Conservation (phyloP, 495 filamentous ascomycete genomes). For the Aspergillus ellipticus region DNA sequence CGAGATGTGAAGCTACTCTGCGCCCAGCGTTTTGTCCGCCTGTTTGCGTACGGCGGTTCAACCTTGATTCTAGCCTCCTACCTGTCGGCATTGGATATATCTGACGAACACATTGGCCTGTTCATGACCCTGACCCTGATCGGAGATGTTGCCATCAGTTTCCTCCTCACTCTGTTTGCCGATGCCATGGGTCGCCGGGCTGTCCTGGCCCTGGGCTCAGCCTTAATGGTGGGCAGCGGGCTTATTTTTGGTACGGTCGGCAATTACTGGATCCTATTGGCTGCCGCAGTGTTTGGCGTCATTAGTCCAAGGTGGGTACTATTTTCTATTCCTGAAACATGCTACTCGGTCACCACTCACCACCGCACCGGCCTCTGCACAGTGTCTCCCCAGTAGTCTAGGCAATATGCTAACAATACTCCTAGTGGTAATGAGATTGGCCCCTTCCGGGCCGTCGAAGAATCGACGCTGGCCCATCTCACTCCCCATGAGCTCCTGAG, state of each 20-base stretch:
- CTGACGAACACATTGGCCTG: conserved; percentile 71
- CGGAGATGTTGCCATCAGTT: conserved; percentile 75
- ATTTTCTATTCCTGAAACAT: background rate
- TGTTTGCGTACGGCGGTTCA: conserved; percentile 75
- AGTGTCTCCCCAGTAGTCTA: background rate
- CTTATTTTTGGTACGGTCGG: conserved; percentile 61
- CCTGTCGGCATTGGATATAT: conserved; percentile 60
- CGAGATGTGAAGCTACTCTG: conserved; percentile 72
- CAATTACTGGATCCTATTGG: conserved; percentile 72
- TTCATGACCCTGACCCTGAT: conserved; percentile 86
- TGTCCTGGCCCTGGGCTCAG: conserved; percentile 65
- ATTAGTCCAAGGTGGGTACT: conserved; percentile 63
- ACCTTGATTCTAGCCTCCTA: conserved; percentile 72
- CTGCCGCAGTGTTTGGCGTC: conserved; percentile 74
- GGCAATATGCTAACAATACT: background rate
- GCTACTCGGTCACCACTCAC: too few species aligned
- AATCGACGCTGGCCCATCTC: conserved; percentile 74
- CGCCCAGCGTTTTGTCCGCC: conserved; percentile 68
- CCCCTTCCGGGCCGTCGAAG: conserved; percentile 82
- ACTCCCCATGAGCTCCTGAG: conserved; percentile 55
- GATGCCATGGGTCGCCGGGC: conserved; percentile 68
- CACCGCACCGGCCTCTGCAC: background rate
- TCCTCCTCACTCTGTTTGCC: conserved; percentile 70
- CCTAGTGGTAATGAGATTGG: conserved; percentile 71
- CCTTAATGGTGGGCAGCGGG: conserved; percentile 65